These are phyloP conservation scores for Boechera divaricarpa DNA, from an alignment of 345 rosid species.

Conservation along the genomic window DNA sequence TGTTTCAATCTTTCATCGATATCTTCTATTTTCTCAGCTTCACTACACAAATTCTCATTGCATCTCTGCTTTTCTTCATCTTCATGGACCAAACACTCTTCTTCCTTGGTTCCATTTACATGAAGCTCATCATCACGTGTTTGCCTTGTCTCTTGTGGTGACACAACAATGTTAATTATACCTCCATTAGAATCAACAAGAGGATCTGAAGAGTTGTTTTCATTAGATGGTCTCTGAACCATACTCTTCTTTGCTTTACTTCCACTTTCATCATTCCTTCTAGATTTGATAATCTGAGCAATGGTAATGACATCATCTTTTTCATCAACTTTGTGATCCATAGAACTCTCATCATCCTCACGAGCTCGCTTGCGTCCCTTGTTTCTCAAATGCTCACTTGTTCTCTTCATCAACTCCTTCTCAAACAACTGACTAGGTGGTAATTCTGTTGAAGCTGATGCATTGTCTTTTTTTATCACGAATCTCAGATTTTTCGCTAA, in stretches of 20 bases:
- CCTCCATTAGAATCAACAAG: not conserved
- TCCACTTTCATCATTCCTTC: not conserved
- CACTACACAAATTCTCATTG: constrained; percentile 2
- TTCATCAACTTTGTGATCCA: constrained; percentile 1
- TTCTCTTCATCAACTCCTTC: not conserved
- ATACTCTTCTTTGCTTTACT: not conserved
- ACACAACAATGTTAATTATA: not conserved
- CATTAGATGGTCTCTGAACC: not conserved
- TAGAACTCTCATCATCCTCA: constrained; percentile 9
- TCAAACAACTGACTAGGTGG: constrained; percentile 14
- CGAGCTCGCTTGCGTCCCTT: constrained; percentile 12
- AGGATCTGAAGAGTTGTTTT: constrained; percentile 19
- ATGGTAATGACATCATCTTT: not conserved
- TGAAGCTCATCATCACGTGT: not conserved
- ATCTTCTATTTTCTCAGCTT: not conserved
- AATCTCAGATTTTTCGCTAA: not conserved
- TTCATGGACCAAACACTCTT: constrained; percentile 1
- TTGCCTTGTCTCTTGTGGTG: constrained; percentile 1
- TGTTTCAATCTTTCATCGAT: constrained; percentile 11
- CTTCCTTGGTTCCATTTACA: not conserved
- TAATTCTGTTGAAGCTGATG: constrained; percentile 9
- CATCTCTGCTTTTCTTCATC: constrained; percentile 6
- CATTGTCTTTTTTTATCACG: constrained; percentile 10
- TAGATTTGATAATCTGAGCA: not conserved
- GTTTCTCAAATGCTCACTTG: not conserved